Evolutionary conservation across 164 flowering plant species (phyloP), one percentile per base, ranked within the genome.

Genomic region (Vitis cinerea): DNA sequence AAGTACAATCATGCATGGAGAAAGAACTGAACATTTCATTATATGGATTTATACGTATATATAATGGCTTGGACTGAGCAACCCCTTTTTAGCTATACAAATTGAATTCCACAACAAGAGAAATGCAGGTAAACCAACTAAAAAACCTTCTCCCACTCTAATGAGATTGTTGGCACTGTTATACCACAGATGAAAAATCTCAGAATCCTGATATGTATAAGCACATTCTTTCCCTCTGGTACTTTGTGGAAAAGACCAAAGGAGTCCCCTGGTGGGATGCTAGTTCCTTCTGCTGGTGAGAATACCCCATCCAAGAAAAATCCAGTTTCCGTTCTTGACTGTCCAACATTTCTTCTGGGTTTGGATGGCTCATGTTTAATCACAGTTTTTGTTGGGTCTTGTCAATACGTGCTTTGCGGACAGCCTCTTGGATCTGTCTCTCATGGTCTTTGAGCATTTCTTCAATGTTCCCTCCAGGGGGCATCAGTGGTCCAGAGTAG

Each of bases 391-490:
- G 76, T 77, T 79, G 83, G 16, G 70, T 78, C 74, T 83, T 93
- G 67, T 88, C 94, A 31, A 79, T 69, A 7, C 90, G 91, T 27
- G 98, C 89, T 80, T 89, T 92, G 8, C 98, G 90, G 4, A 92
- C 97, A 59, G 97, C 98, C 55, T 87, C 82, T 74, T 92, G 97
- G 71, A 94, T 90, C 73, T 89, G 93, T 77, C 90, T 85, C 73
- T 94, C 98, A 54, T 92, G 97, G 80, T 92, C 95, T 80, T 79
- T 92, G 10, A 94, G 88, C 88, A 94, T 86, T 47, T 94, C 98
- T 3, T 94, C 98, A 15, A 92, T 70, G 85, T 88, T 90, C 50
- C 91, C 97, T 0, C 92, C 90, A 8, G 90, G 85, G 54, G 97
- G 92, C 78, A 92, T 66, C 81, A 94, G 69, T 48, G 97, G 97